These are phyloP conservation scores for Globisporangium iwayamae DNA, from an alignment of 352 stramenopile genomes.

Conservation along the genomic window DNA sequence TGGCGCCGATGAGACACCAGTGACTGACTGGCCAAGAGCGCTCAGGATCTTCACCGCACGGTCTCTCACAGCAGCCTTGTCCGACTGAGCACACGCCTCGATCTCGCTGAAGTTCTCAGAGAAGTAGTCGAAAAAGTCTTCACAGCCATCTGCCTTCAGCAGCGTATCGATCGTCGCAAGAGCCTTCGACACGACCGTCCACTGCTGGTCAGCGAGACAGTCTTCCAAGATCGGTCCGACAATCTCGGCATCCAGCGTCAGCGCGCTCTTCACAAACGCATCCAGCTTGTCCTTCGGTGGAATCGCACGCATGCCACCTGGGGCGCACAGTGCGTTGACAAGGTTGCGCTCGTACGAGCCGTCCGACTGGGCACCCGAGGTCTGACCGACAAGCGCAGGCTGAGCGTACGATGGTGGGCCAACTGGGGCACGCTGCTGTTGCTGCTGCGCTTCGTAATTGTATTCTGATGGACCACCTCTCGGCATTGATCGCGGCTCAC, in stretches of 20 bases:
- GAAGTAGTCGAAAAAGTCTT: conserved; percentile 86
- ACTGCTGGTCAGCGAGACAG: conserved; percentile 88
- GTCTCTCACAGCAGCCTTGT: conserved; percentile 76
- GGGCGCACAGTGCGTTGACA: conserved; percentile 89
- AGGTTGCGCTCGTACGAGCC: conserved; percentile 93
- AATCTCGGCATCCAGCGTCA: conserved; percentile 91
- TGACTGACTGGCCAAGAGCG: conserved; percentile 41
- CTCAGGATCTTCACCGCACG: conserved; percentile 75
- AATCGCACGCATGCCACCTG: conserved; percentile 93
- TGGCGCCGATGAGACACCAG: conserved; percentile 23
- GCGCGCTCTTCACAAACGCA: conserved; percentile 86
- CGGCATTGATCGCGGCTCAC: conserved; percentile 34
- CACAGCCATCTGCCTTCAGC: conserved; percentile 72
- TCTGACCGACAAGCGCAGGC: conserved; percentile 48
- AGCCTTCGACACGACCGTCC: conserved; percentile 91
- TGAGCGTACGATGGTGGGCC: conserved; percentile 23
- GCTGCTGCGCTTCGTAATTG: conserved; percentile 38
- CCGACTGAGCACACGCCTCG: conserved; percentile 61
- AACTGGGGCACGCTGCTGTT: conserved; percentile 15
- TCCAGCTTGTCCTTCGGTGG: conserved; percentile 93
- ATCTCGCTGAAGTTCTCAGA: conserved; percentile 76
- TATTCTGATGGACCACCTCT: conserved; percentile 45
- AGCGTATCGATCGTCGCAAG: conserved; percentile 92
- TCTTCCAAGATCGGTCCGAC: conserved; percentile 93
- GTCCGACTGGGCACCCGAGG: conserved; percentile 73